phyloP scores from a whole-genome alignment of 2,329 filamentous ascomycete species.

The Knoxdaviesia capensis region DNA sequence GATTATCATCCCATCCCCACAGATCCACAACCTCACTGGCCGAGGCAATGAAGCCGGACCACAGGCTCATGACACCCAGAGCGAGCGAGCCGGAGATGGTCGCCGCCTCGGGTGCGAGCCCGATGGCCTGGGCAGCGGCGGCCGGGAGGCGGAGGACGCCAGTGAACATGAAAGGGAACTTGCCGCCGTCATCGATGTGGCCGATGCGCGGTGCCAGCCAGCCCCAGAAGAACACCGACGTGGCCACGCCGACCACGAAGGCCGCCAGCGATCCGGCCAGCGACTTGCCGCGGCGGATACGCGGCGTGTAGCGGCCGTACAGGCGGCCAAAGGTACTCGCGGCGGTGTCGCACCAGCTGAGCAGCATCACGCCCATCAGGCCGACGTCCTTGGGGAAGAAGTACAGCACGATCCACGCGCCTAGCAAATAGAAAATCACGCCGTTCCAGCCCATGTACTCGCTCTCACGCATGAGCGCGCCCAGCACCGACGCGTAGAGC shows the following conservation, averaged over 20 bases:
- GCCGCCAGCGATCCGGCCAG: constrained; percentile 76
- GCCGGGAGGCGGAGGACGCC: constrained; percentile 53
- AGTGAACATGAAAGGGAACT: constrained; percentile 60
- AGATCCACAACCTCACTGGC: constrained; percentile 80
- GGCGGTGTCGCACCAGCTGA: constrained; percentile 96
- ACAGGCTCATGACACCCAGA: constrained; percentile 61
- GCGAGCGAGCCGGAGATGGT: constrained; percentile 52
- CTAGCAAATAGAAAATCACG: constrained; percentile 89
- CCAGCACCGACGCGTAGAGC: constrained; percentile 66
- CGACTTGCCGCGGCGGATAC: constrained; percentile 73
- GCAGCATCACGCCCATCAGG: constrained; percentile 69
- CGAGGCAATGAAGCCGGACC: constrained; percentile 75
- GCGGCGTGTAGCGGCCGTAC: constrained; percentile 75
- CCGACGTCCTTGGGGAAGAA: constrained; percentile 89
- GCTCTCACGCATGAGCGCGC: constrained; percentile 89
- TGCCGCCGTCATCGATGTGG: constrained; percentile 47
- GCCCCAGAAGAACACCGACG: constrained; percentile 76
- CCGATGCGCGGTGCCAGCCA: constrained; percentile 53
- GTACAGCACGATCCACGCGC: constrained; percentile 66
- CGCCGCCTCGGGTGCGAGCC: constrained; percentile 34
- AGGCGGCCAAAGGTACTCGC: constrained; percentile 84
- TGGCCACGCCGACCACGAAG: constrained; percentile 61
- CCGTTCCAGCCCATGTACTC: constrained; percentile 92
- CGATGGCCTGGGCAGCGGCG: constrained; percentile 34
- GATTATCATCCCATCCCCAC: constrained; percentile 90